These are phyloP conservation scores for Arthrobotrys entomopaga DNA, from an alignment of 2,329 filamentous ascomycete genomes.

Conservation along the genomic window DNA sequence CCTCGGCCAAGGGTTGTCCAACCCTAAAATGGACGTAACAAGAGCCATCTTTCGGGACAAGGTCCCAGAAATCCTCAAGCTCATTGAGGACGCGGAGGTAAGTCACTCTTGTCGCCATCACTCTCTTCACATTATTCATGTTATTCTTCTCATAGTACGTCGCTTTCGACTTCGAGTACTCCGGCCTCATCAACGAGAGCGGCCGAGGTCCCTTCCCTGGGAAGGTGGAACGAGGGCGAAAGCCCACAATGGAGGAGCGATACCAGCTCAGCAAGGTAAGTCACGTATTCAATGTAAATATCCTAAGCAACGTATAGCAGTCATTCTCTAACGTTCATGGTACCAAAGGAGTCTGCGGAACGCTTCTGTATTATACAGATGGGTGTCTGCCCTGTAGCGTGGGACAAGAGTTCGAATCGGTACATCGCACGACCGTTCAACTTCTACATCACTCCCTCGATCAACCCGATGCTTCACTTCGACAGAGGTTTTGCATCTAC, in stretches of 20 bases:
- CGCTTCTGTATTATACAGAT: conserved; percentile 58
- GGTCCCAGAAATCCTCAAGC: conserved; percentile 32
- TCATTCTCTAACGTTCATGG: conserved; percentile 2
- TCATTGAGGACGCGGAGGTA: conserved; percentile 40
- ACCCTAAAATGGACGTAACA: conserved; percentile 31
- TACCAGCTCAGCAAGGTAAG: conserved; percentile 55
- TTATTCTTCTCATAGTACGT: conserved; percentile 43
- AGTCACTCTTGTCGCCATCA: neutral
- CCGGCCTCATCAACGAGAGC: conserved; percentile 54
- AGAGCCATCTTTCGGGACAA: conserved; percentile 17
- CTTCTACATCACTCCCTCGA: conserved; percentile 55
- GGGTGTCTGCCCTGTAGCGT: conserved; percentile 56
- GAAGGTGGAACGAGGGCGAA: conserved; percentile 37
- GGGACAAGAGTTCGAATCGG: conserved; percentile 25
- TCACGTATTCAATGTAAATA: neutral
- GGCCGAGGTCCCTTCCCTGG: conserved; percentile 29
- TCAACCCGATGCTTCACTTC: conserved; percentile 23
- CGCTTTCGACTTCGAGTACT: conserved; percentile 58
- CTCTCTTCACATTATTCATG: neutral
- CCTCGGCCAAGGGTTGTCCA: neutral
- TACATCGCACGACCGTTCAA: conserved; percentile 57
- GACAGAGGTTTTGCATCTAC: conserved; percentile 27
- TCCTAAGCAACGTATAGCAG: neutral
- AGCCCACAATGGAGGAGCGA: conserved; percentile 56
- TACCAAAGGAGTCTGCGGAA: conserved; percentile 55